Percentiles rank a stretch among this genome's conserved stretches.
Evolutionary conservation across 371 early-diverging fungal genomes (phyloP).

Genomic region (Mortierella sp.): DNA sequence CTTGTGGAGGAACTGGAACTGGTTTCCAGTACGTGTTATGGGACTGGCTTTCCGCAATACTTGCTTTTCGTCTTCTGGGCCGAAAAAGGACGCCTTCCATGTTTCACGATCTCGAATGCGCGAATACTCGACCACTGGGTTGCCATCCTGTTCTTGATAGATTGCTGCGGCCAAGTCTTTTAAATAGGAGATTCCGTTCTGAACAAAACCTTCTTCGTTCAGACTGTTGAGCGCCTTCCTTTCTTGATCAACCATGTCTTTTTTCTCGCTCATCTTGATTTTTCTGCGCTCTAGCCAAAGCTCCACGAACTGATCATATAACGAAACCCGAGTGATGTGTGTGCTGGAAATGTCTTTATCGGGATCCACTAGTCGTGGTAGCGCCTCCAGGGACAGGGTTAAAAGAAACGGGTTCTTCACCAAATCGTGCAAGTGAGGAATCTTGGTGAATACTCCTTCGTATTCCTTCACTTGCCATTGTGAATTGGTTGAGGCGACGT

Average conservation of each 20-base stretch:
- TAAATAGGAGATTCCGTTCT: background rate
- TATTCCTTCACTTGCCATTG: background rate
- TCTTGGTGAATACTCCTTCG: background rate
- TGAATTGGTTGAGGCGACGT: background rate
- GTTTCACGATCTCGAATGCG: background rate
- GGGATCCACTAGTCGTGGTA: constrained; percentile 2
- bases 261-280: background rate
- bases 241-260: background rate
- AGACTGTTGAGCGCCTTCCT: background rate
- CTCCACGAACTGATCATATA: constrained; percentile 14
- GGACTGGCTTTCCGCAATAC: constrained; percentile 12
- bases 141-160: background rate
- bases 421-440: background rate
- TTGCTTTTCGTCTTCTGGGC: background rate
- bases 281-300: constrained; percentile 5
- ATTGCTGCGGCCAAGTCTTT: constrained; percentile 4
- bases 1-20: constrained; percentile 18
- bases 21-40: constrained; percentile 12
- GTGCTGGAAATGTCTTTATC: background rate
- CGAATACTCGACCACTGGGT: constrained; percentile 15
- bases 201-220: background rate
- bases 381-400: background rate
- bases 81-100: constrained; percentile 5
- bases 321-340: background rate
- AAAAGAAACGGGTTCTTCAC: background rate